These are phyloP conservation scores for Alternaria consortialis DNA, from an alignment of 2,329 filamentous ascomycete genomes.

Conservation along the genomic window DNA sequence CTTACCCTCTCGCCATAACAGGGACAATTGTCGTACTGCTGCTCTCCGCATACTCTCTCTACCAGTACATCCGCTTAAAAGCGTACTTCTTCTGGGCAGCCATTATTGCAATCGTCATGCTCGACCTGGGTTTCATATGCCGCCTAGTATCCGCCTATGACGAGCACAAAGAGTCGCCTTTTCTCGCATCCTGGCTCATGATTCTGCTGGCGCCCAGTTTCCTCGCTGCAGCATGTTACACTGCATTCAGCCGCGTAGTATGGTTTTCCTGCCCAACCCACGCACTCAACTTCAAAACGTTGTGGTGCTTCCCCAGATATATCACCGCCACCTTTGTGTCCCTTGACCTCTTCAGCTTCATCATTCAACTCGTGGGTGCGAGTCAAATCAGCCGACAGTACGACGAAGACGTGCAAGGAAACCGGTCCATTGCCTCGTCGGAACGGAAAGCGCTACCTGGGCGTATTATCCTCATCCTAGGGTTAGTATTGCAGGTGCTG, in stretches of 20 bases:
- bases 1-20: constrained; percentile 54
- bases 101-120: constrained; percentile 51
- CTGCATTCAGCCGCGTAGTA: constrained; percentile 59
- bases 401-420: constrained; percentile 44
- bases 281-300: constrained; percentile 52
- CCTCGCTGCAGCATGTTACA: constrained; percentile 62
- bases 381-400: constrained; percentile 53
- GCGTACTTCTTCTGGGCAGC: constrained; percentile 51
- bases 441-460: constrained; percentile 42
- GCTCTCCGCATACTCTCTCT: constrained; percentile 41
- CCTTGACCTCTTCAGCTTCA: constrained; percentile 60
- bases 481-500: constrained; percentile 60
- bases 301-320: constrained; percentile 55
- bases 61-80: constrained; percentile 46
- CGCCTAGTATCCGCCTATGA: constrained; percentile 55
- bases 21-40: constrained; percentile 55
- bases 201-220: constrained; percentile 60
- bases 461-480: constrained; percentile 54
- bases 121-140: constrained; percentile 63
- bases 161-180: constrained; percentile 46
- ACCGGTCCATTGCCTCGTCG: constrained; percentile 52
- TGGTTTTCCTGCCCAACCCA: constrained; percentile 51
- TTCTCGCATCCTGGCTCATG: constrained; percentile 56
- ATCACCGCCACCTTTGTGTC: constrained; percentile 60
- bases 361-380: constrained; percentile 57